Conservation (phyloP, 768 basidiomycete genomes). For the Rhizopogon roseolus region DNA sequence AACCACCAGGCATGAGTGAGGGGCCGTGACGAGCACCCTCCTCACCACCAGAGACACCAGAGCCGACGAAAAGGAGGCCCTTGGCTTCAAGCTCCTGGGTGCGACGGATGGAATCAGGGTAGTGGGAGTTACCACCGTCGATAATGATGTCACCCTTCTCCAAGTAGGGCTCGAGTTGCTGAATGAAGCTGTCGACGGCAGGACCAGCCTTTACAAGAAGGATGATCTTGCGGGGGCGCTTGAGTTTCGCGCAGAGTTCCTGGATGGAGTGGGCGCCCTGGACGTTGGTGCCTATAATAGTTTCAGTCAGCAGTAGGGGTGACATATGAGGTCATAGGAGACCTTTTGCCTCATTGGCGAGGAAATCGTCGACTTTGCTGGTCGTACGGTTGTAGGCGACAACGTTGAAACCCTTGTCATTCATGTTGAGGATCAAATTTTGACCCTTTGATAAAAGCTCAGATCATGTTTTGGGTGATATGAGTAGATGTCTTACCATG, state of each 20-base stretch:
- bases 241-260: slow-evolving; percentile 90
- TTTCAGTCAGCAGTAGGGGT: slow-evolving; percentile 15
- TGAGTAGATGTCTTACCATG: slow-evolving; percentile 61
- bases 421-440: slow-evolving; percentile 98
- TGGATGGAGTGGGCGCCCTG: slow-evolving; percentile 92
- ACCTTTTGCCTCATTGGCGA: slow-evolving; percentile 98
- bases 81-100: slow-evolving; percentile 89
- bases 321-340: slow-evolving; percentile 27
- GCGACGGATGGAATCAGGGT: slow-evolving; percentile 96
- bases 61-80: slow-evolving; percentile 95
- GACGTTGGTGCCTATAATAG: slow-evolving; percentile 77
- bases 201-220: slow-evolving; percentile 97
- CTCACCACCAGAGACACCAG: slow-evolving; percentile 98
- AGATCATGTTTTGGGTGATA: slow-evolving; percentile 8
- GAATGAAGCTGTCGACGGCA: slow-evolving; percentile 95
- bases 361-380: slow-evolving; percentile 93
- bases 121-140: slow-evolving; percentile 99
- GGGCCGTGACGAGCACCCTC: slow-evolving; percentile 97
- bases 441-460: slow-evolving; percentile 59
- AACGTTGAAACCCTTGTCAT: slow-evolving; percentile 98
- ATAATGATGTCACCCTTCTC: slow-evolving; percentile 98
- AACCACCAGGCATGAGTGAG: slow-evolving; percentile 99
- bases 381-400: slow-evolving; percentile 97
- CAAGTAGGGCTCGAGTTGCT: slow-evolving; percentile 81
- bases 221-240: slow-evolving; percentile 93